Percentiles rank a stretch among this genome's conserved stretches.
Evolutionary conservation across 192 early-diverging fungal genomes (phyloP).

Genomic region (Podila horticola): DNA sequence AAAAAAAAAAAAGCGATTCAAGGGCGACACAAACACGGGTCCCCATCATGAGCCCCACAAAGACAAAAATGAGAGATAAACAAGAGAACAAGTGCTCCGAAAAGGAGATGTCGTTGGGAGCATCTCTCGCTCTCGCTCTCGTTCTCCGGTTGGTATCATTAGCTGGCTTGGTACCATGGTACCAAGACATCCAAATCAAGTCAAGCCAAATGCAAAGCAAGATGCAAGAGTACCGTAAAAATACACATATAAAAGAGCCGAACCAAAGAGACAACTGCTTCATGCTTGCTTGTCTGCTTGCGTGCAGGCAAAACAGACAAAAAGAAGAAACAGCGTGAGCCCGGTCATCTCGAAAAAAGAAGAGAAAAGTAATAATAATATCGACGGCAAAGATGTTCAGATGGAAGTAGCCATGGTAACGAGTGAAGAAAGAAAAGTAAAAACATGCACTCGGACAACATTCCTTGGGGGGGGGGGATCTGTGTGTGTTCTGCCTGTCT

Average conservation of each 20-base stretch:
- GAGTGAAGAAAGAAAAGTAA: background rate
- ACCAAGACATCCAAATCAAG: background rate
- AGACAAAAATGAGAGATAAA: no score
- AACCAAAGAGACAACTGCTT: no score
- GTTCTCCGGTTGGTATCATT: no score
- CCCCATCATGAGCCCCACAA: no score
- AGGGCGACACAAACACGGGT: no score
- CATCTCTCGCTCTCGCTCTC: background rate
- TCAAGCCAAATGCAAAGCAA: background rate
- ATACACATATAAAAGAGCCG: background rate
- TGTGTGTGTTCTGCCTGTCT: no score
- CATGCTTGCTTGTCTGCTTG: no score
- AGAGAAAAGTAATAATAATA: background rate
- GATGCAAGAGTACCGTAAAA: background rate
- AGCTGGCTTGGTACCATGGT: no score
- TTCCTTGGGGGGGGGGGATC: background rate
- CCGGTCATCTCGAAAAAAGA: background rate
- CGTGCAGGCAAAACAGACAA: background rate
- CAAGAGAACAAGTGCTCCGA: background rate
- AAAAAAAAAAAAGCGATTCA: no score
- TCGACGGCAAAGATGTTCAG: background rate
- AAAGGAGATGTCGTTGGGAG: background rate
- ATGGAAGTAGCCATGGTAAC: background rate
- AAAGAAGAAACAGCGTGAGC: constrained; percentile 6
- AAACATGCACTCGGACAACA: background rate